phyloP scores from a whole-genome alignment of 352 stramenopile species.

The Phytopythium litorale region DNA sequence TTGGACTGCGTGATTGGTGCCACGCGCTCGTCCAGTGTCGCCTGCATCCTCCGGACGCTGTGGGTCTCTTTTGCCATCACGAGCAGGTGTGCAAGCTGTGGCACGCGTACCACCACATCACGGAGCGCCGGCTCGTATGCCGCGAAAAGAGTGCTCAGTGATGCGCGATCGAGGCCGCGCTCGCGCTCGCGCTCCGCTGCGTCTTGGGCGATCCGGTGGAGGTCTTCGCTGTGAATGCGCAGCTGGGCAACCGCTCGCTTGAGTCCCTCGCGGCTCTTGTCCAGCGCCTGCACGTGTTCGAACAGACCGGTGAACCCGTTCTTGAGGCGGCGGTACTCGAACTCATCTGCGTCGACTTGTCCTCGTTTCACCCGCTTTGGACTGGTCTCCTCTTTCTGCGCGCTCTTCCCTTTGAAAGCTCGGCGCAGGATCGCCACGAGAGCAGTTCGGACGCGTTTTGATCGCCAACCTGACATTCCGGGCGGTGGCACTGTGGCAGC shows the following conservation, averaged over 20 bases:
- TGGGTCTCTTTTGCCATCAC: not conserved
- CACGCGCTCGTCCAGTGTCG: constrained; percentile 21
- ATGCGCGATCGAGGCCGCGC: not conserved
- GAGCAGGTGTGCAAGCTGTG: constrained; percentile 12
- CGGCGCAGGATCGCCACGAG: constrained; percentile 1
- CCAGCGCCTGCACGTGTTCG: constrained; percentile 26
- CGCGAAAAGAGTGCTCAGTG: not conserved
- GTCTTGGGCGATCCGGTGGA: constrained; percentile 11
- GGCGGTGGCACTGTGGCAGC: not conserved
- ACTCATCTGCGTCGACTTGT: not conserved
- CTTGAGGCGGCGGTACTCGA: constrained; percentile 28
- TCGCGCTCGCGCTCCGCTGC: not conserved
- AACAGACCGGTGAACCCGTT: constrained; percentile 17
- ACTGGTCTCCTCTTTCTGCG: not conserved
- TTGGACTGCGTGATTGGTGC: constrained; percentile 28
- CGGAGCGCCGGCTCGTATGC: constrained; percentile 2
- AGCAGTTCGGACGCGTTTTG: not conserved
- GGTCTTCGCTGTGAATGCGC: constrained; percentile 5
- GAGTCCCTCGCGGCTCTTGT: constrained; percentile 20
- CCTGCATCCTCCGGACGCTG: constrained; percentile 4
- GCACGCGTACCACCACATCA: constrained; percentile 5
- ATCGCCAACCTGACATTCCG: not conserved
- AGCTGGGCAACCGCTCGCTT: constrained; percentile 20
- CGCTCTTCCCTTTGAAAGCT: not conserved
- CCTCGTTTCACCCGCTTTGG: not conserved